Conservation (phyloP, 768 basidiomycete genomes). For the Lanmaoa pseudosensibilis region DNA sequence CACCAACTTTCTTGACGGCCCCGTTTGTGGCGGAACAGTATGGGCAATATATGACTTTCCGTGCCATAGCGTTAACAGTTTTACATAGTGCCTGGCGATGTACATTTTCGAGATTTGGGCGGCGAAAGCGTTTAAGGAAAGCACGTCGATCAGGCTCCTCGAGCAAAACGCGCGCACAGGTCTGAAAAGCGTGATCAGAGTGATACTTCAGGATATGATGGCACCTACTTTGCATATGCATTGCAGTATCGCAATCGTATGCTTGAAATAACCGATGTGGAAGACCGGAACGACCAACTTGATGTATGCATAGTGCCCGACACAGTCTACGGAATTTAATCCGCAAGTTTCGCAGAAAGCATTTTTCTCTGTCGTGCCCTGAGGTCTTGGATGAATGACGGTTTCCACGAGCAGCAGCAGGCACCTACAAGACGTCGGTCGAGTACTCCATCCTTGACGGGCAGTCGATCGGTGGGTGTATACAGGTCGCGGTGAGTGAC, state of each 20-base stretch:
- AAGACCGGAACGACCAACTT: constrained; percentile 96
- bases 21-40: constrained; percentile 95
- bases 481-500: constrained; percentile 93
- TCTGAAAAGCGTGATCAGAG: constrained; percentile 42
- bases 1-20: constrained; percentile 92
- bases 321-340: constrained; percentile 87
- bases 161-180: constrained; percentile 89
- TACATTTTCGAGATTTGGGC: constrained; percentile 88
- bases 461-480: constrained; percentile 75
- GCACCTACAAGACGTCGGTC: constrained; percentile 81
- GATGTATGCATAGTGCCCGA: constrained; percentile 98
- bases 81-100: constrained; percentile 82
- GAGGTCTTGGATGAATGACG: constrained; percentile 1
- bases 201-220: not conserved
- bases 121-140: constrained; percentile 88
- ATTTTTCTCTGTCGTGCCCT: constrained; percentile 95
- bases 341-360: constrained; percentile 95
- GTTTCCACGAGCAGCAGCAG: not conserved
- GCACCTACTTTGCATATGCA: constrained; percentile 87
- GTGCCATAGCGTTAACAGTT: constrained; percentile 79
- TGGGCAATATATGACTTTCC: constrained; percentile 90
- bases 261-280: constrained; percentile 98
- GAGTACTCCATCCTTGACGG: constrained; percentile 89
- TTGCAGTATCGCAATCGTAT: constrained; percentile 89
- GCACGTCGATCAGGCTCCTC: constrained; percentile 82